Conservation (phyloP, 108 stramenopile genomes). For the Nitzschia sp. region DNA sequence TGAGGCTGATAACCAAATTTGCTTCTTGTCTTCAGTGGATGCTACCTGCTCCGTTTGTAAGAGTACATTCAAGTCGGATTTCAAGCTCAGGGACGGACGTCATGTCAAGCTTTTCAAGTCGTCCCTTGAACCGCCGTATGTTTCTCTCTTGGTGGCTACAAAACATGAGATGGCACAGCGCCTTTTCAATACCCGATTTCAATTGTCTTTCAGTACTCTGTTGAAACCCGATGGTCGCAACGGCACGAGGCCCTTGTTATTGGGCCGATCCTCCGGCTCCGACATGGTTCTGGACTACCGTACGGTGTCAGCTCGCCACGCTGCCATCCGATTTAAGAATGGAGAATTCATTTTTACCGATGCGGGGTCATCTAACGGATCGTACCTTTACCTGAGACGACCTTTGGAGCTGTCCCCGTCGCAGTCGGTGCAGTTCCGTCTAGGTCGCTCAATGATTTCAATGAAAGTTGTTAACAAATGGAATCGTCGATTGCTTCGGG, state of each 20-base stretch:
- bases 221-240: slow-evolving; percentile 90
- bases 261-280: slow-evolving; percentile 92
- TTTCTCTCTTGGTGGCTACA: slow-evolving; percentile 94
- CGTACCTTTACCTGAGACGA: slow-evolving; percentile 80
- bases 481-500: slow-evolving; percentile 77
- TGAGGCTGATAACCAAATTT: slow-evolving; percentile 90
- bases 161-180: slow-evolving; percentile 95
- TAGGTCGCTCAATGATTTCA: slow-evolving; percentile 86
- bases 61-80: slow-evolving; percentile 94
- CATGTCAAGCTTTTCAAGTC: slow-evolving; percentile 91
- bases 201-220: slow-evolving; percentile 90
- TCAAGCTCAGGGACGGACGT: slow-evolving; percentile 89
- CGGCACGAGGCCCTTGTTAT: slow-evolving; percentile 83
- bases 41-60: slow-evolving; percentile 96
- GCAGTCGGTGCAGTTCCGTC: slow-evolving; percentile 81
- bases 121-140: slow-evolving; percentile 93
- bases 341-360: slow-evolving; percentile 91
- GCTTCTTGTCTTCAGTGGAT: slow-evolving; percentile 93
- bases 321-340: slow-evolving; percentile 87
- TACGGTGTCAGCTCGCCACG: slow-evolving; percentile 90
- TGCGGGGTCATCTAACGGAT: slow-evolving; percentile 88
- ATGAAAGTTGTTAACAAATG: slow-evolving; percentile 91
- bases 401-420: slow-evolving; percentile 83
- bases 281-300: slow-evolving; percentile 97
- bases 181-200: slow-evolving; percentile 96